Evolutionary conservation across 805 yeast genomes (phyloP).

Genomic region (Henningerozyma blattae): DNA sequence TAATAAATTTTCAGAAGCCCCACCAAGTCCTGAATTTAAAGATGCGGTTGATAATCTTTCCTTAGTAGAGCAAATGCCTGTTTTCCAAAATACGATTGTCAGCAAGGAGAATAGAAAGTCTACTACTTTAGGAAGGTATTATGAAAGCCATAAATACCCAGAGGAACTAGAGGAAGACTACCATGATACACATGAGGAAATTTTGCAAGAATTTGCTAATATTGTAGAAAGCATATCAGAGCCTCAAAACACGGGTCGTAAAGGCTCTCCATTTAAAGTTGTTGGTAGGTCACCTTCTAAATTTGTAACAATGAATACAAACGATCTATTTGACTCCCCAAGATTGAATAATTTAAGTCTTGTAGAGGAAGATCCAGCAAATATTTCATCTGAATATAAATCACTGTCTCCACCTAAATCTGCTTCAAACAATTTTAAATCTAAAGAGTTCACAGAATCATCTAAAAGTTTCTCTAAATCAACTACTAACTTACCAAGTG

Average conservation of each 20-base stretch:
- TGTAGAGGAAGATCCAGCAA: too few relatives aligned
- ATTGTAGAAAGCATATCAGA: constrained; percentile 1
- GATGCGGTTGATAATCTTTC: constrained; percentile 1
- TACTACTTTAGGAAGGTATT: background rate
- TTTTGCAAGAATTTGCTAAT: constrained; percentile 1
- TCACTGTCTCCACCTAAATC: background rate
- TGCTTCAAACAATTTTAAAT: too few relatives aligned
- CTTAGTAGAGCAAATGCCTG: background rate
- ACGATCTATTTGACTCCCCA: too few relatives aligned
- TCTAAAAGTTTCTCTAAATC: too few relatives aligned
- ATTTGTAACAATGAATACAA: constrained; percentile 5
- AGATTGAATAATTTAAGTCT: too few relatives aligned
- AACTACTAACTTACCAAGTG: too few relatives aligned
- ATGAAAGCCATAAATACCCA: background rate
- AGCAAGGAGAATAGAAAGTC: background rate
- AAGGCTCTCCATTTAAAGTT: constrained; percentile 10
- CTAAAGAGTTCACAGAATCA: too few relatives aligned
- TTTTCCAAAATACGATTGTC: background rate
- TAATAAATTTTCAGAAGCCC: background rate
- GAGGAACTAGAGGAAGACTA: background rate
- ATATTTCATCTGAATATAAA: background rate
- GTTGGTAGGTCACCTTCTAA: constrained; percentile 14
- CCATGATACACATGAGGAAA: background rate
- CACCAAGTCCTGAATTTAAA: background rate
- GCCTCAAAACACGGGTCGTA: background rate